Evolutionary conservation across 2,329 filamentous ascomycete species (phyloP).

Genomic region (Nannizziopsis barbatae): DNA sequence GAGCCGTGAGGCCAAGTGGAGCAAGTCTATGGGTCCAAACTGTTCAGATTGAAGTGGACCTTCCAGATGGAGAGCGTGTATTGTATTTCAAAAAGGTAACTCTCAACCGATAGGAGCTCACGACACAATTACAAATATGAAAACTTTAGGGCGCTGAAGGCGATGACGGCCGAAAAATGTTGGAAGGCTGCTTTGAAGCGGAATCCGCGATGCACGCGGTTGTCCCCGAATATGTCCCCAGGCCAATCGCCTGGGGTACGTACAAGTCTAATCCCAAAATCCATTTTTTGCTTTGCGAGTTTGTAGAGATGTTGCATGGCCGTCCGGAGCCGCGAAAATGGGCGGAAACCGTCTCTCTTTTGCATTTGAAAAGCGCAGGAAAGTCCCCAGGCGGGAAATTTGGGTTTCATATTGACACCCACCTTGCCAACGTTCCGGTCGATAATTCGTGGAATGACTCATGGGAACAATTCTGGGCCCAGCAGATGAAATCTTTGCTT

Average conservation of each 20-base stretch:
- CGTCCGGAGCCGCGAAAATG: slow-evolving; percentile 20
- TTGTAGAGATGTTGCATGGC: slow-evolving; percentile 19
- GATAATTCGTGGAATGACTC: slow-evolving; percentile 23
- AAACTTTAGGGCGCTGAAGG: not conserved
- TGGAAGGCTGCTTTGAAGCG: slow-evolving; percentile 24
- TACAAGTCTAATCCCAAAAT: slow-evolving; percentile 15
- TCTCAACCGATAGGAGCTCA: not conserved
- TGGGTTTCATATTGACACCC: slow-evolving; percentile 28
- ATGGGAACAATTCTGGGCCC: slow-evolving; percentile 22
- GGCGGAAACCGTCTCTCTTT: slow-evolving; percentile 17
- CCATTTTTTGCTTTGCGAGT: slow-evolving; percentile 26
- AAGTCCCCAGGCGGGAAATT: slow-evolving; percentile 25
- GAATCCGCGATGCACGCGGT: slow-evolving; percentile 21
- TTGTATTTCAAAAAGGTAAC: not conserved
- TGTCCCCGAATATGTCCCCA: slow-evolving; percentile 21
- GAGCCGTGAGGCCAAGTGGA: not conserved
- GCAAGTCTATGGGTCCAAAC: not conserved
- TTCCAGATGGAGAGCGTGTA: not conserved
- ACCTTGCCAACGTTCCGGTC: slow-evolving; percentile 22
- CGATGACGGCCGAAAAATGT: slow-evolving; percentile 14
- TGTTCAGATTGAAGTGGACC: not conserved
- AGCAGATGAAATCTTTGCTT: slow-evolving; percentile 11
- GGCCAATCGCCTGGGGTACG: slow-evolving; percentile 21
- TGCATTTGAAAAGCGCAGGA: slow-evolving; percentile 19
- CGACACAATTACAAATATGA: not conserved